These are phyloP conservation scores for Phaeotremella fagi DNA, from an alignment of 768 basidiomycete species.

Conservation along the genomic window DNA sequence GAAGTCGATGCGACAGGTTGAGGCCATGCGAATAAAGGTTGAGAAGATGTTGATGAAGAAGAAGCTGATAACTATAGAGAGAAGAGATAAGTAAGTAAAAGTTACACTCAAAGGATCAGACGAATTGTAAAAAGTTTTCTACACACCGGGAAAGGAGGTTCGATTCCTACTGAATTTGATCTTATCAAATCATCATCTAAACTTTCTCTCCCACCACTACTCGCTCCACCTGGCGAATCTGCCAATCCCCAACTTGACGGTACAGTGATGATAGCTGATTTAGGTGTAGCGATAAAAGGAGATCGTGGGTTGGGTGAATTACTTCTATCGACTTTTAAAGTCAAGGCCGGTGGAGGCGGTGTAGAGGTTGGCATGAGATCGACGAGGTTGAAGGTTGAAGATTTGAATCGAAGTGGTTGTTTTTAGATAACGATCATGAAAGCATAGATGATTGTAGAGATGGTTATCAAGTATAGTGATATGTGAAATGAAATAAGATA, in stretches of 20 bases:
- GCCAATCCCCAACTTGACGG: constrained; percentile 16
- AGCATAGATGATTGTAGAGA: too few species aligned
- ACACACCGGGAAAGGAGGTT: constrained; percentile 19
- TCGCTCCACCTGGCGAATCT: constrained; percentile 6
- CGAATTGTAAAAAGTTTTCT: too few species aligned
- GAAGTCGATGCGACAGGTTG: not conserved
- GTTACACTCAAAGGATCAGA: too few species aligned
- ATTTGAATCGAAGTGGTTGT: too few species aligned
- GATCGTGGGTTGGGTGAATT: not conserved
- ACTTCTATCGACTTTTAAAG: not conserved
- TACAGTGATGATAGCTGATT: constrained; percentile 24
- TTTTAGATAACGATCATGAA: too few species aligned
- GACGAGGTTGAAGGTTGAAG: too few species aligned
- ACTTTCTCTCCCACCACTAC: constrained; percentile 4
- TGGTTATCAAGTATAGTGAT: too few species aligned
- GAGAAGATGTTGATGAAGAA: constrained; percentile 30
- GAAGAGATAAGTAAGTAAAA: too few species aligned
- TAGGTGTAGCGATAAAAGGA: constrained; percentile 9
- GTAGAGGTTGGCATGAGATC: not conserved
- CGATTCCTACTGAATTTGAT: constrained; percentile 2
- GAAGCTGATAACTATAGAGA: constrained; percentile 29
- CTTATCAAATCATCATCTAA: constrained; percentile 11
- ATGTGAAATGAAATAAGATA: too few species aligned
- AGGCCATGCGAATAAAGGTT: constrained; percentile 26
- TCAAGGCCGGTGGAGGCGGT: not conserved